Evolutionary conservation across 1,284 basidiomycete species (phyloP), one percentile per base, ranked within the genome.

Genomic region (Puccinia horiana): DNA sequence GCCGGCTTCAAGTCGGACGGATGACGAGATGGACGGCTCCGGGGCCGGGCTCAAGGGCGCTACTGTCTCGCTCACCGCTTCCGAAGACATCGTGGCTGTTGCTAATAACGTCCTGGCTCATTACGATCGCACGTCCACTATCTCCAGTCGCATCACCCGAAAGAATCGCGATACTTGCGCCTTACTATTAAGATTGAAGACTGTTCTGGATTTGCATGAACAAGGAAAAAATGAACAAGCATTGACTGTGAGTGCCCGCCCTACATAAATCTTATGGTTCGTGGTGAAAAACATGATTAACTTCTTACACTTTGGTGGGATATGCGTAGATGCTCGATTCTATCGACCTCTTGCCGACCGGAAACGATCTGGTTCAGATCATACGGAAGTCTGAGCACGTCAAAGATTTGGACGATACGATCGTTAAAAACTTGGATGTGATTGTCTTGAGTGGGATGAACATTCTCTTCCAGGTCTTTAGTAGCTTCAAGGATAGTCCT

Each of bases 371-470:
- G 9, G 91, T 92, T 18, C 91, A 92, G 85, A 95, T 96, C 85
- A 94, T 94, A 47, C 90, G 92, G 81, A 91, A 93, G 82, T 93
- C 95, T 6, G 94, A 97, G 85, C 93, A 95, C 85, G 96, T 98
- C 89, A 93, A 93, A 86, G 91, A 93, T 56, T 92, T 97, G 82
- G 95, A 98, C 85, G 89, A 90, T 83, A 90, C 93, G 5, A 89
- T 98, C 85, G 93, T 96, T 84, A 91, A 93, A 83, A 98, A 97
- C 88, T 88, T 98, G 86, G 94, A 95, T 86, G 91, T 92, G 5
- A 93, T 97, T 86, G 90, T 98, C 54, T 91, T 94, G 40, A 91
- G 96, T 78, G 93, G 93, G n/a, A 99, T 98, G 96, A 94, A 95
- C 86, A 92, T 92, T 37, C 90, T 99, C 40, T 93, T 93, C 83